Percentiles rank a stretch among this genome's conserved stretches.
phyloP scores from a whole-genome alignment of 2,329 filamentous ascomycete genomes.

The Ophiostoma australiae region DNA sequence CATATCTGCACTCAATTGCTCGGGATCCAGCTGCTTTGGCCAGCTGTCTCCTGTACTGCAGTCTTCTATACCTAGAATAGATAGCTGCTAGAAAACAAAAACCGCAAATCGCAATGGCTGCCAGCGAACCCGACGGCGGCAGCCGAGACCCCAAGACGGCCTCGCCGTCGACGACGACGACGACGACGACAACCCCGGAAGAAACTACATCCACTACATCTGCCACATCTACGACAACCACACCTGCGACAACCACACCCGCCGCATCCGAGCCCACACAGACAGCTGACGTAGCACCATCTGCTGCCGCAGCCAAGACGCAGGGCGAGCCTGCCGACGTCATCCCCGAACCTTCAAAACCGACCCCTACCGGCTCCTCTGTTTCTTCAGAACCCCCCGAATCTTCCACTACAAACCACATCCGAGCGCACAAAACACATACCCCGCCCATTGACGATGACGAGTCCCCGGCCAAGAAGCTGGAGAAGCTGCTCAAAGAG shows the following conservation, averaged over 20 bases:
- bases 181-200: neutral
- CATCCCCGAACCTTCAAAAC: neutral
- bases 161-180: neutral
- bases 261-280: neutral
- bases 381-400: neutral
- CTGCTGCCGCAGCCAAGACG: slow-evolving; percentile 1
- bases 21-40: neutral
- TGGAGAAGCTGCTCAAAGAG: slow-evolving; percentile 21
- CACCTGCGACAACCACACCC: neutral
- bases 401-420: too few species aligned
- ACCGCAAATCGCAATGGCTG: slow-evolving; percentile 20
- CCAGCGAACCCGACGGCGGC: slow-evolving; percentile 18
- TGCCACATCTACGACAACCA: neutral
- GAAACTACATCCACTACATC: neutral
- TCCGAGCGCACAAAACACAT: neutral
- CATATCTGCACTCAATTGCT: slow-evolving; percentile 2
- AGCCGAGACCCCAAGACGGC: slow-evolving; percentile 11
- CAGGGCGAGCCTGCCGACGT: neutral
- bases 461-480: slow-evolving; percentile 23
- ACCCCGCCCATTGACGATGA: neutral
- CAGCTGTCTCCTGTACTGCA: neutral
- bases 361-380: neutral
- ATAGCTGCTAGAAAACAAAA: neutral
- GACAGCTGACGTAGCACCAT: slow-evolving; percentile 2
- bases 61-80: neutral